These are phyloP conservation scores for Ceriops zippeliana DNA, from an alignment of 345 rosid genomes.

Conservation along the genomic window DNA sequence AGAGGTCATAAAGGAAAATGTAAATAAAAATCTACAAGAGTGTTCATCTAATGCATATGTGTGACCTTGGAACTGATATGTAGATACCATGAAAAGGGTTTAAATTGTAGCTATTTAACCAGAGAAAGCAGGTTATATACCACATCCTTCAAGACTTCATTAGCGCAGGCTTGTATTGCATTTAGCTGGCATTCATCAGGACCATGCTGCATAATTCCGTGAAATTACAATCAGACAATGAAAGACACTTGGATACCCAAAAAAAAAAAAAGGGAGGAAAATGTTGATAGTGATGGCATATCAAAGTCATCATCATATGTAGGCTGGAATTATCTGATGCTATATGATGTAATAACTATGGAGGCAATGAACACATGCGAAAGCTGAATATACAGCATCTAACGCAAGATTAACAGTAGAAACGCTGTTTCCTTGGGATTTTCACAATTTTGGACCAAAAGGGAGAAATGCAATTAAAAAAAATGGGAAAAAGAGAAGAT, in stretches of 20 bases:
- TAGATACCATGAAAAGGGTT: neutral
- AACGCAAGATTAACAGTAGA: neutral
- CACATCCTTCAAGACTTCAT: constrained; percentile 26
- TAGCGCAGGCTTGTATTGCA: constrained; percentile 38
- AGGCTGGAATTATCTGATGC: neutral
- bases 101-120: neutral
- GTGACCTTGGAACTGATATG: no score
- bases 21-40: no score
- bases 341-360: neutral
- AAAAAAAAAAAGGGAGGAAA: neutral
- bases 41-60: no score
- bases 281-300: no score
- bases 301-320: neutral
- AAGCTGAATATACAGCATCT: neutral
- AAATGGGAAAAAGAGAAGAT: constrained; percentile 4
- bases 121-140: constrained; percentile 20
- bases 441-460: neutral
- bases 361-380: neutral
- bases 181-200: constrained; percentile 38
- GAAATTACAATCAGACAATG: neutral
- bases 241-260: neutral
- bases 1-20: no score
- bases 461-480: neutral
- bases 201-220: constrained; percentile 38
- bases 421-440: neutral